Base-by-base conservation (phyloP, 1,284 basidiomycete species). In the Boletus putidus region DNA sequence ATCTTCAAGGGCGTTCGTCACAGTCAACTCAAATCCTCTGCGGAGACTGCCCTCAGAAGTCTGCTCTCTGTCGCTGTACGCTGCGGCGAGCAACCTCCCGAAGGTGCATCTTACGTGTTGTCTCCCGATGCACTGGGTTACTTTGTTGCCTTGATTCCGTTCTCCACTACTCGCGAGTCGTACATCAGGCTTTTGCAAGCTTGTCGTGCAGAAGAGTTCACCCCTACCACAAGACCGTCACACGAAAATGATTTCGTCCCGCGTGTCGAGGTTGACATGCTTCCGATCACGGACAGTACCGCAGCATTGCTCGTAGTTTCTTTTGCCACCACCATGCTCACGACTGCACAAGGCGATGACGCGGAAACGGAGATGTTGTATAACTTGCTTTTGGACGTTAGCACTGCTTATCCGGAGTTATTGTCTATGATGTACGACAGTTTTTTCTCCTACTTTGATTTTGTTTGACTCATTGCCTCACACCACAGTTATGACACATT, bases 1-100 rank as follows among this genome's bases (percentile, higher is more conserved):
- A 84, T 96, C 56, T 92, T 93, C 81, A 94, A 94, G 70, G 93
- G 93, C 25, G 76, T 94, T 54, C 85, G 93, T 39, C 86, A 89
- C 66, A 80, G 84, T 6, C 78, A 79, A 6, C 81, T 92, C 57
- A 82, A 77, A 55, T 82, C 82, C 3, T 79, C 82, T 21, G 86
- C 89, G 6, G 82, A 83, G 62, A 76, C 75, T 6, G 80, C 82
- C 16, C 76, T 90, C 20, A 78, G 82, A 62, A 86, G 76, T 55
- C 77, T 88, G 35, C 76, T 89, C 31, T 74, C 76, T 40, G 80
- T 86, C 45, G 86, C 86, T 40, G 77, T 84, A 48, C 77, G 79
- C 21, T 78, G 82, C 20, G 75, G 79, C 53, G 68, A 74, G 37
- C 72, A 71, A 21, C 70, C 76, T 47, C 71, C 74, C 20, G 72